Conservation (phyloP, 2,329 filamentous ascomycete species). For the Pseudogymnoascus pannorum region DNA sequence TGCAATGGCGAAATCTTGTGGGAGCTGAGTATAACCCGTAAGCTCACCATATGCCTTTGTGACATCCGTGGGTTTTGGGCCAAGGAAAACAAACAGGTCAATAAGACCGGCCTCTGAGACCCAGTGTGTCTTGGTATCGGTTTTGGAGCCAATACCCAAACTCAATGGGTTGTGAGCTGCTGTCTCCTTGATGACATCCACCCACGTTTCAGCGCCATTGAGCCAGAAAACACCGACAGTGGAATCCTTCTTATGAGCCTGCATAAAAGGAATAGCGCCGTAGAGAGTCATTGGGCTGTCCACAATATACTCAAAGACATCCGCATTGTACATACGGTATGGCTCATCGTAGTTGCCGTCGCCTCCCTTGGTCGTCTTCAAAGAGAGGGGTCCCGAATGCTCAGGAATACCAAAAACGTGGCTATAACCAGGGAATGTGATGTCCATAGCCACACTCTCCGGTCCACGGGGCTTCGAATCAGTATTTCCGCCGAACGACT, state of each 20-base stretch:
- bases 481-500: conserved; percentile 89
- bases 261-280: conserved; percentile 96
- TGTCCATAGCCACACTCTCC: conserved; percentile 84
- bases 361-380: conserved; percentile 85
- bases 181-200: conserved; percentile 82
- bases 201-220: conserved; percentile 94
- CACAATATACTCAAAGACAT: conserved; percentile 96
- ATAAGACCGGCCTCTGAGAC: conserved; percentile 86
- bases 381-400: conserved; percentile 78
- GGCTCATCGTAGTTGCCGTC: conserved; percentile 80
- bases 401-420: conserved; percentile 94
- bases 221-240: conserved; percentile 97
- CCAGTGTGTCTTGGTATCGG: conserved; percentile 87
- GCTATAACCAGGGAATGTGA: conserved; percentile 84
- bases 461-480: conserved; percentile 93
- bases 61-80: conserved; percentile 76
- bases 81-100: conserved; percentile 91
- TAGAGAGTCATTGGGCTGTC: conserved; percentile 98
- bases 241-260: conserved; percentile 88
- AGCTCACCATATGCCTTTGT: conserved; percentile 79
- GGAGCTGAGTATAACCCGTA: conserved; percentile 84
- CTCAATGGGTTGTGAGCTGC: conserved; percentile 67
- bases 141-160: conserved; percentile 61
- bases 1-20: conserved; percentile 83
- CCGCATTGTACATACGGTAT: conserved; percentile 90